Base-by-base conservation (phyloP, 2,329 filamentous ascomycete genomes). In the Ustilaginoidea virens region DNA sequence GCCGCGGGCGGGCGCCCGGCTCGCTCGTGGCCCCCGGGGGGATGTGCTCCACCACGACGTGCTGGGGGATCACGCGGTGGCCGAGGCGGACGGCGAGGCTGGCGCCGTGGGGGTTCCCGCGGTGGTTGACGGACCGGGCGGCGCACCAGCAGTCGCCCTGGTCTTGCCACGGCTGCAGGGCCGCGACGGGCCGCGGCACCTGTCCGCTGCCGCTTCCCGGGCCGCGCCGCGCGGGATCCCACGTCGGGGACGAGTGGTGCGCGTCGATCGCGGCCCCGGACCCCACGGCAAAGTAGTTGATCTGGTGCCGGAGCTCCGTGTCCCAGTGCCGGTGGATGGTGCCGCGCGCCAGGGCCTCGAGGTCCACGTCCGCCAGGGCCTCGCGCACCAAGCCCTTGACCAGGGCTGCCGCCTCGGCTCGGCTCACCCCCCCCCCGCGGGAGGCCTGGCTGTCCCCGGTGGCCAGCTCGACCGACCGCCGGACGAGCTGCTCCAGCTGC, bases 91-190 rank as follows among this genome's bases (percentile, higher is more conserved):
- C 68, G 7, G 67, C 69, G 11, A 96, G 56, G 30, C 72, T 68
- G 2, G 74, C 70, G 21, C 72, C 69, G 27, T 65, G 61, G 6
- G 61, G 60, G 11, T 48, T 45, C 8, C 52, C 51, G 11, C 55
- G 53, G 10, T 48, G 48, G 27, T 61, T 54, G 8, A 45, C 38
- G 1, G 55, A 53, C 4, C 44, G 46, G 0, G 59, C 63, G 4
- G 77, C 74, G 49, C 87, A 96, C 80, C 83, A 96, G 52, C 83
- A 92, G 36, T 96, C 80, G 13, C 80, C 81, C 19, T 77, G 66
- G 27, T 92, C 80, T 7, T 74, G 60, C 83, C 86, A 93, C 4
- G 60, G 54, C 2, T 32, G 28, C 2, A 93, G 60, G 1, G 79
- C 82, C 1, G 61, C 50, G n/a, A 56, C 43, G 0, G 65, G 61